These are phyloP conservation scores for Pyrenophora graminea DNA, from an alignment of 2,329 filamentous ascomycete genomes.

Conservation along the genomic window DNA sequence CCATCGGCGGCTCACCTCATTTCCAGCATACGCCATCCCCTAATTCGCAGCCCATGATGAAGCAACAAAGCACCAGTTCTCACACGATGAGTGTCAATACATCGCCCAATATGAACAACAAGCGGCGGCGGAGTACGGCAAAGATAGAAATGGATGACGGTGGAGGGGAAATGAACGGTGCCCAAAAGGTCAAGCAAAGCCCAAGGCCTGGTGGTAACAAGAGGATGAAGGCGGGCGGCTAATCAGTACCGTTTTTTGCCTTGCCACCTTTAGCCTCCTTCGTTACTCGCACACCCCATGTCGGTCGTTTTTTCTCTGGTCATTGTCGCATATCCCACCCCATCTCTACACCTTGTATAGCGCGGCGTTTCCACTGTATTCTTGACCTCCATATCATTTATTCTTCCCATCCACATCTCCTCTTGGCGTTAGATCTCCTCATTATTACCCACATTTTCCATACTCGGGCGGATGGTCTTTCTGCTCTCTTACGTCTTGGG, in stretches of 20 bases:
- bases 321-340: conserved; percentile 2
- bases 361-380: conserved; percentile 30
- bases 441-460: conserved; percentile 11
- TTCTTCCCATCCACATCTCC: conserved; percentile 1
- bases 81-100: conserved; percentile 63
- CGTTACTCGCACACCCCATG: conserved; percentile 5
- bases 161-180: conserved; percentile 43
- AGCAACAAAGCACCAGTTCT: conserved; percentile 61
- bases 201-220: conserved; percentile 50
- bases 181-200: conserved; percentile 56
- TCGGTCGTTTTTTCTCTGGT: conserved; percentile 4
- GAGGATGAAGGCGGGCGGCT: conserved; percentile 39
- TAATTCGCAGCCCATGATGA: conserved; percentile 57
- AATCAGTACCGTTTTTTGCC: background rate
- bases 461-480: conserved; percentile 6
- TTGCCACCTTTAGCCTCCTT: background rate
- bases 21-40: conserved; percentile 54
- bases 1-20: conserved; percentile 56
- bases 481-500: background rate
- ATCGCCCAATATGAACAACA: conserved; percentile 64
- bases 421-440: conserved; percentile 11
- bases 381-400: conserved; percentile 10
- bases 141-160: conserved; percentile 63
- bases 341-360: conserved; percentile 28
- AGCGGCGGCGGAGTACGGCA: conserved; percentile 64